Base-by-base conservation (phyloP, 495 filamentous ascomycete genomes). In the Aspergillus conjunctus region DNA sequence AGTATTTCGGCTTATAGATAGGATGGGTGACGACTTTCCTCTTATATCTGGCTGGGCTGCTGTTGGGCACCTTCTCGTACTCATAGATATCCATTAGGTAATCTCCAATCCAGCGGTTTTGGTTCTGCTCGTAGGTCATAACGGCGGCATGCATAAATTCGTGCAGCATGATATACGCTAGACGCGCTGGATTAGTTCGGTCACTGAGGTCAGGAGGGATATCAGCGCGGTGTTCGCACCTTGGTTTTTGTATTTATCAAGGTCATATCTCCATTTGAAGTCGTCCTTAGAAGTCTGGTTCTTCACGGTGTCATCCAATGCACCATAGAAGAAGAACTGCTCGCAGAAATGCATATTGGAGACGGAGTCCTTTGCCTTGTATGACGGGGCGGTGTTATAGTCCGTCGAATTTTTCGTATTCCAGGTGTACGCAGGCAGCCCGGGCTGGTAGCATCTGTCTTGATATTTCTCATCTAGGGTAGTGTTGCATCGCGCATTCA, bases 211-310 rank as follows among this genome's bases (percentile, higher is more conserved):
- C 43, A 46, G 43, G 43, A 46, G 18, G 18, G 43, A 46, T 18
- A 46, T 46, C 18, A n/a, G 43, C 17, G 17, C 11, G 14, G 4
- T 7, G 43, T n/a, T 3, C 14, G 5, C 18, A 46, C 43, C 43
- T 46, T 46, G 43, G 43, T 46, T 46, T 14, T 46, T 46, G 43
- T 46, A 46, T 9, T 46, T 46, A 2, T 4, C 18, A 10, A 46
- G 43, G 43, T 46, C 17, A 46, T 46, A 46, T 46, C 43, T 46
- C 43, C 43, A 46, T 46, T 46, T 46, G 17, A 46, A 46, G 17
- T 46, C 43, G 14, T 46, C 43, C 2, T 46, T 46, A 46, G 5
- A 4, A 4, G 5, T 46, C 43, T 46, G 43, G 43, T 18, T 14
- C 4, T n/a, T n/a, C 7, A 46, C 17, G 4, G 17, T 18, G 2